A percentile compares a stretch with the other conserved stretches of the same genome.
Conservation (phyloP, 306 rosid species). For the Pueraria montana region DNA sequence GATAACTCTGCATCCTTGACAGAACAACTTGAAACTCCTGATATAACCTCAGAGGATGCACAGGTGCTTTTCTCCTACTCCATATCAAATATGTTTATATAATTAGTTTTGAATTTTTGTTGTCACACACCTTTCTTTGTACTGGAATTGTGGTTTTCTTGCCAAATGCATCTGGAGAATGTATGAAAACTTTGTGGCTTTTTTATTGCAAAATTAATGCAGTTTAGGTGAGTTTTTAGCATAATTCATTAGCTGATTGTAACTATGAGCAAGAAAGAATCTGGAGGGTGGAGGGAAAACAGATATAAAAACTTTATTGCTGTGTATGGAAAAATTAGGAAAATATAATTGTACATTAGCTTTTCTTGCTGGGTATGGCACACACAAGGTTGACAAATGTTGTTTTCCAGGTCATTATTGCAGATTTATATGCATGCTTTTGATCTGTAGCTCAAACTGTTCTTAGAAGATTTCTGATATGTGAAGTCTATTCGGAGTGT, state of each 20-base stretch:
- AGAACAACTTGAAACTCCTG: slow-evolving; percentile 65
- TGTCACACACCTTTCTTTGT: neutral
- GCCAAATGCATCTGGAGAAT: slow-evolving; percentile 24
- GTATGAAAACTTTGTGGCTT: slow-evolving; percentile 9
- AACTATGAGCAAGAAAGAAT: slow-evolving; percentile 34
- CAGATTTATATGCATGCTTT: neutral
- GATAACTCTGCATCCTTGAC: slow-evolving; percentile 66
- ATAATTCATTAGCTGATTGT: slow-evolving; percentile 28
- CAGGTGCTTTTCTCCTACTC: slow-evolving; percentile 64
- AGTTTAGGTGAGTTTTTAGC: slow-evolving; percentile 29
- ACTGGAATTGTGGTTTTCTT: neutral
- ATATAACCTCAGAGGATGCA: slow-evolving; percentile 59
- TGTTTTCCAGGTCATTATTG: neutral
- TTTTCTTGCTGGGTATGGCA: neutral
- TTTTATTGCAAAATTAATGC: slow-evolving; percentile 7
- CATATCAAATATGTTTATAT: slow-evolving; percentile 10
- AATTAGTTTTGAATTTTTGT: slow-evolving; percentile 40
- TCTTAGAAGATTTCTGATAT: neutral
- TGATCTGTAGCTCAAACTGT: neutral
- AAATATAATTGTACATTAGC: neutral
- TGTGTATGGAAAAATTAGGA: neutral
- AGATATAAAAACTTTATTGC: neutral
- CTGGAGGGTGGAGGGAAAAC: slow-evolving; percentile 24
- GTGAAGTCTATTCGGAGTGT: neutral
- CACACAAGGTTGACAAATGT: neutral